phyloP scores from a whole-genome alignment of 768 basidiomycete species.

The Leccinum subgranulosum region DNA sequence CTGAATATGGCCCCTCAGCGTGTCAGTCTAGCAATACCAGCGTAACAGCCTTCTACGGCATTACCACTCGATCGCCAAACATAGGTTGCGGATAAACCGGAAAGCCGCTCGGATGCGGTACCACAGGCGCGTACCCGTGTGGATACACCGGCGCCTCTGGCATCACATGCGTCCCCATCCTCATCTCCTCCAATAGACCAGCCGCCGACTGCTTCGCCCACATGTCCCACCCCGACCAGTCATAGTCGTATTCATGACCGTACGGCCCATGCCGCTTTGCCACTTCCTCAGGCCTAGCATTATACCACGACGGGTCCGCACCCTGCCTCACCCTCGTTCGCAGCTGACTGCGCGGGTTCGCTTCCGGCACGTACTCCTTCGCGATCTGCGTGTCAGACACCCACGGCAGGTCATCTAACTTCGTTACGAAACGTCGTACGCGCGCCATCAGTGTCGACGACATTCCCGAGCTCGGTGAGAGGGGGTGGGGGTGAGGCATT shows the following conservation, averaged over 20 bases:
- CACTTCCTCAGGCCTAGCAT: conserved; percentile 7
- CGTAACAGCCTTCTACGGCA: neutral
- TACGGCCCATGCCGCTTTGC: neutral
- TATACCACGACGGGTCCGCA: conserved; percentile 30
- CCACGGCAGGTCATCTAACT: conserved; percentile 45
- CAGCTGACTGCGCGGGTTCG: conserved; percentile 17
- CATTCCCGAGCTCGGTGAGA: neutral
- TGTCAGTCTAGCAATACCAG: neutral
- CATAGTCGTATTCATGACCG: neutral
- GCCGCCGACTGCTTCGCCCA: conserved; percentile 24
- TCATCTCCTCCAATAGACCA: conserved; percentile 3
- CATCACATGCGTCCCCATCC: neutral
- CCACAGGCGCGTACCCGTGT: conserved; percentile 16
- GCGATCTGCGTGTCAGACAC: conserved; percentile 40
- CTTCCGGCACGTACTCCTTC: conserved; percentile 42
- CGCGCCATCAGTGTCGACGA: conserved; percentile 32
- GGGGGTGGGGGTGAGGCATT: neutral
- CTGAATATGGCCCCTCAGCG: neutral
- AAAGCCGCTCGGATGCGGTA: neutral
- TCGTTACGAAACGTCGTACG: conserved; percentile 32
- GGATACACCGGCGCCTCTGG: conserved; percentile 15
- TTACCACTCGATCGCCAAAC: neutral
- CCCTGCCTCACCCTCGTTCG: conserved; percentile 10
- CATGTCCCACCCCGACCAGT: conserved; percentile 22
- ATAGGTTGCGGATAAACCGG: conserved; percentile 6